Percentiles rank a stretch among this genome's conserved stretches.
These are phyloP conservation scores for Cryptococcus sp. DNA, from an alignment of 1,284 basidiomycete species.

Conservation along the genomic window DNA sequence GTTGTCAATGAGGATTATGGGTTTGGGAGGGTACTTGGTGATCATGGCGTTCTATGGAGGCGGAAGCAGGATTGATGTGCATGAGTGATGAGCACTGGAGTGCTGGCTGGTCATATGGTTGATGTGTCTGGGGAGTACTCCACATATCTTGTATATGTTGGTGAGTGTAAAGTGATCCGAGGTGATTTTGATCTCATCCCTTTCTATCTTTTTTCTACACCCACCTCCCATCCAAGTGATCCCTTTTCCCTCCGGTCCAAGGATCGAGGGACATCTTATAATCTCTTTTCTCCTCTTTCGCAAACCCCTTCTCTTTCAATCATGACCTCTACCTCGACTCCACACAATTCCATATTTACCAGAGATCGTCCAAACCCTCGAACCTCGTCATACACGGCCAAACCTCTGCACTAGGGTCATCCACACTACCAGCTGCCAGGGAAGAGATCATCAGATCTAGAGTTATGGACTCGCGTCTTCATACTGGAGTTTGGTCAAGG, in stretches of 20 bases:
- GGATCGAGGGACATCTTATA: constrained; percentile 2
- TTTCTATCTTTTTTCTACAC: background rate
- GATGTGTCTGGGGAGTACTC: background rate
- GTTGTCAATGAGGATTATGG: background rate
- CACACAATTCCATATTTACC: background rate
- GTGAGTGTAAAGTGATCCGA: background rate
- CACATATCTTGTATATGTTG: no score
- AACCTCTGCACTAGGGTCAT: background rate
- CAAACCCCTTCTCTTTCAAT: background rate
- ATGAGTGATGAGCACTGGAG: background rate
- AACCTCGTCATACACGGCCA: background rate
- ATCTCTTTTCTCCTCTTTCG: constrained; percentile 1
- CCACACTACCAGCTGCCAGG: constrained; percentile 4
- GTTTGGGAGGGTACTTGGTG: background rate
- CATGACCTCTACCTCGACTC: background rate
- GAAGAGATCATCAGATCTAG: constrained; percentile 23
- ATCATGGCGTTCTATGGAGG: background rate
- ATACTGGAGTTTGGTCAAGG: constrained; percentile 14
- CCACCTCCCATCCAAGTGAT: background rate
- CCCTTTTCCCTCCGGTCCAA: background rate
- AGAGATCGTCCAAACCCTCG: background rate
- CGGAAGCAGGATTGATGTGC: background rate
- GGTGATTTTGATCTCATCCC: background rate
- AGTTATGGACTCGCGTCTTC: constrained; percentile 32
- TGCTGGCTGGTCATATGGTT: background rate